Base-by-base conservation (phyloP, 805 yeast species). In the Myxozyma neotropica region DNA sequence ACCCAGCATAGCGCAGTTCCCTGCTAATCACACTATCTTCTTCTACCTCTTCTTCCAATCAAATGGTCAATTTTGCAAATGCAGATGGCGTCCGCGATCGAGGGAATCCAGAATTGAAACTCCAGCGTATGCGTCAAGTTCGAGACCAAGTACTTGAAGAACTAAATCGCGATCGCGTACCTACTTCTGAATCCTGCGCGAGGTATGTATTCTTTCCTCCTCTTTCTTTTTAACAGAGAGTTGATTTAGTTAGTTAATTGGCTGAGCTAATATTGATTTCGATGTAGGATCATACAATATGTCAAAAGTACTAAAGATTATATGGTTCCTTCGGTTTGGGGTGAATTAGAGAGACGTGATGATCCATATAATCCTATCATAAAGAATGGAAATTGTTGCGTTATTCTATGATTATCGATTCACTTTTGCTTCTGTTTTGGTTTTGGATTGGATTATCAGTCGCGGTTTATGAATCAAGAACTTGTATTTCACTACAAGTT, bases 321-420 rank as follows among this genome's bases (percentile, higher is more conserved):
- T 27, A 61, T 61, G 68, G 39, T 65, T 10, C 68, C 68, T 17
- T 53, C 61, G 27, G 55, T 52, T 17, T 65, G 65, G 66, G 68
- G 68, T 13, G 31, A 57, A 45, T 24, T 55, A 27, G 64, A 65
- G 50, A 56, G 53, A 50, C 48, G 42, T 15, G 65, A 61, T 2
- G 68, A 65, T 47, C 67, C 67, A 5, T 65, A 64, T 26, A 58
- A 42, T 21, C 66, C 67, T 19, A 54, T 50, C 31, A 29, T 53
- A 33, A 56, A 53, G 31, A 36, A 45, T 10, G 26, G 43, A 17
- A 53, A 57, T 10, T 62, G 66, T 33, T 59, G 64, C 33, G 39
- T 26, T 5, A 12, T 60, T n/a, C 51, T 55, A 56, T 61, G 48
- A 51, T 36, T 19, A 4, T 7, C 15, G n/a, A 42, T 17, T 10